phyloP scores from a whole-genome alignment of 352 stramenopile genomes.

The Chrysophaeum taylorii region DNA sequence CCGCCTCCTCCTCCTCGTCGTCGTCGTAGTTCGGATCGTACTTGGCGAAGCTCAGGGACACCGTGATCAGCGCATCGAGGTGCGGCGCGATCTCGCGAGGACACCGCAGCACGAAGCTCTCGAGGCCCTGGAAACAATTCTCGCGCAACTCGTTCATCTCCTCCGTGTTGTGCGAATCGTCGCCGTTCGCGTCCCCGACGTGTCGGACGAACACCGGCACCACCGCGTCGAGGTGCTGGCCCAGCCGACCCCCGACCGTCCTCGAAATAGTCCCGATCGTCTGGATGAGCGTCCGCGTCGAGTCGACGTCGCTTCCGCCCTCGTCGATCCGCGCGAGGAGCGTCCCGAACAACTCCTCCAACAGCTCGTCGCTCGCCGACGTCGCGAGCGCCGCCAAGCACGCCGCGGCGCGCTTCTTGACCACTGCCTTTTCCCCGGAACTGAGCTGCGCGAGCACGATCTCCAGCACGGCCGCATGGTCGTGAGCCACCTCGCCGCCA shows the following conservation, averaged over 20 bases:
- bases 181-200: constrained; percentile 75
- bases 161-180: constrained; percentile 67
- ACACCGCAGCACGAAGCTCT: constrained; percentile 89
- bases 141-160: constrained; percentile 38
- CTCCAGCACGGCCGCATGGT: constrained; percentile 41
- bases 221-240: constrained; percentile 83
- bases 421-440: constrained; percentile 58
- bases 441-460: constrained; percentile 62
- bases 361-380: constrained; percentile 71
- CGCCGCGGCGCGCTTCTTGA: constrained; percentile 86
- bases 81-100: constrained; percentile 87
- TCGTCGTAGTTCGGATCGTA: constrained; percentile 98
- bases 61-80: constrained; percentile 74
- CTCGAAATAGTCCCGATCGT: constrained; percentile 91
- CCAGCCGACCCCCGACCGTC: constrained; percentile 85
- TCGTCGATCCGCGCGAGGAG: constrained; percentile 28
- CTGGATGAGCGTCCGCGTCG: constrained; percentile 77
- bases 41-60: constrained; percentile 69
- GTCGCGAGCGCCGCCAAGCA: constrained; percentile 80
- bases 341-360: constrained; percentile 46
- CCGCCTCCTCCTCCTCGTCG: constrained; percentile 62
- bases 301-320: constrained; percentile 24
- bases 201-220: constrained; percentile 90
- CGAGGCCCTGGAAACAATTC: constrained; percentile 95
- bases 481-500: constrained; percentile 60